phyloP scores from a whole-genome alignment of 2,329 filamentous ascomycete genomes.

The Aspergillus candidus region DNA sequence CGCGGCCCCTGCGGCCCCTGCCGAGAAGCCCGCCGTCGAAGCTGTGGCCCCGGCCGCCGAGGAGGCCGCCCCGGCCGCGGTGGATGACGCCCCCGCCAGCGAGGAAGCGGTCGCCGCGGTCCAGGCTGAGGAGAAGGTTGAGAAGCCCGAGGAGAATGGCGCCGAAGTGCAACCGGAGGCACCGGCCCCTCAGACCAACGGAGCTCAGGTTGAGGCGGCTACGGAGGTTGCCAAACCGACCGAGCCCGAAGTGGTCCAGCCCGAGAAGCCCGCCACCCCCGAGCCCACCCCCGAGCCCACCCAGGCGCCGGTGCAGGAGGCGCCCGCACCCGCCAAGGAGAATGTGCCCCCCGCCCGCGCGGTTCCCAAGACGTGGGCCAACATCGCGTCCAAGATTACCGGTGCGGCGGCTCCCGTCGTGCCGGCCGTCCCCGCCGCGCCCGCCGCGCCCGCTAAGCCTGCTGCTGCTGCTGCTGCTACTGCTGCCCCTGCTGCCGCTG shows the following conservation, averaged over 20 bases:
- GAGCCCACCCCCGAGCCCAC: constrained; percentile 52
- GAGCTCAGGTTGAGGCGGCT: constrained; percentile 16
- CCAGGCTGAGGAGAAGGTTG: constrained; percentile 68
- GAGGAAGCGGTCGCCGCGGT: constrained; percentile 35
- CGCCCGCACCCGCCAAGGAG: constrained; percentile 49
- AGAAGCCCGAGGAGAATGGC: constrained; percentile 53
- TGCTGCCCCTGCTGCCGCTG: constrained; percentile 31
- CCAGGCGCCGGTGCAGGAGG: constrained; percentile 31
- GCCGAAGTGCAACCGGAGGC: constrained; percentile 30
- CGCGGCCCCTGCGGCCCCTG: constrained; percentile 38
- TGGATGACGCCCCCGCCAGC: constrained; percentile 16
- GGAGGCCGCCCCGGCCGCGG: constrained; percentile 26
- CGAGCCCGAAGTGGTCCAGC: constrained; percentile 37
- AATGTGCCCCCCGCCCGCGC: constrained; percentile 44
- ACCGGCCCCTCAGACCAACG: constrained; percentile 32
- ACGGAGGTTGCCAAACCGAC: constrained; percentile 28
- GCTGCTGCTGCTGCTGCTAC: constrained; percentile 25
- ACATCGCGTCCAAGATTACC: constrained; percentile 46
- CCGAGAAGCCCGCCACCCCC: constrained; percentile 62
- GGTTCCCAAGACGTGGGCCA: constrained; percentile 59
- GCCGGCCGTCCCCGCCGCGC: constrained; percentile 28
- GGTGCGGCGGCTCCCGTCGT: constrained; percentile 35
- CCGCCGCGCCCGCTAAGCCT: constrained; percentile 26
- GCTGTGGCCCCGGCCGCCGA: constrained; percentile 42
- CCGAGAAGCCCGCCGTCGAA: constrained; percentile 38